A percentile compares a stretch with the other conserved stretches of the same genome.
Evolutionary conservation across 495 filamentous ascomycete genomes (phyloP).

Genomic region (Parathielavia hyrcaniae): DNA sequence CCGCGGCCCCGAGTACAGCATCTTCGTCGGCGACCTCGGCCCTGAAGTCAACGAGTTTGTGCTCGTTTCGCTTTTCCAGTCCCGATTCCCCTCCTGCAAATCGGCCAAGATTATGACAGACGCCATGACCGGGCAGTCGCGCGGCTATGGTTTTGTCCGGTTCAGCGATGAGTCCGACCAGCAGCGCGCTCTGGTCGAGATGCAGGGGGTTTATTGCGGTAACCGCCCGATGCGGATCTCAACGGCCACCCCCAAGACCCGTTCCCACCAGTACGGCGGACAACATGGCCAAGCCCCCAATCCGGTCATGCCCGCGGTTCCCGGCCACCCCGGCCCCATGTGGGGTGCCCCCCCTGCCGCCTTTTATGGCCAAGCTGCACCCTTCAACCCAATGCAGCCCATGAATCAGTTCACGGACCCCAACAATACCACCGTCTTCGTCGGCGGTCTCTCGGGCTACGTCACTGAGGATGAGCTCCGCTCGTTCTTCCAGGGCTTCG

Average conservation of each 20-base stretch:
- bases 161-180: slow-evolving; percentile 93
- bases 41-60: slow-evolving; percentile 99
- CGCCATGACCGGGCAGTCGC: slow-evolving; percentile 93
- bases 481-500: slow-evolving; percentile 99
- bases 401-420: slow-evolving; percentile 99
- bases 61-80: slow-evolving; percentile 92
- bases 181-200: slow-evolving; percentile 89
- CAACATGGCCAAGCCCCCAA: slow-evolving; percentile 25
- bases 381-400: slow-evolving; percentile 58
- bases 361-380: slow-evolving; percentile 32
- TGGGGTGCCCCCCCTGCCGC: slow-evolving; percentile 31
- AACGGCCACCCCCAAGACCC: slow-evolving; percentile 90
- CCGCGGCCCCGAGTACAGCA: slow-evolving; percentile 89
- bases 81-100: slow-evolving; percentile 93
- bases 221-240: slow-evolving; percentile 99
- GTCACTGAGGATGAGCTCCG: slow-evolving; percentile 98
- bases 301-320: slow-evolving; percentile 37
- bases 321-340: slow-evolving; percentile 36
- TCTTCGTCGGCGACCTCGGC: slow-evolving; percentile 96
- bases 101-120: slow-evolving; percentile 99
- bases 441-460: slow-evolving; percentile 94
- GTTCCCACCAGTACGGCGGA: slow-evolving; percentile 40
- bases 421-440: slow-evolving; percentile 99
- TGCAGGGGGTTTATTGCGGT: slow-evolving; percentile 99
- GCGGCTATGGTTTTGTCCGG: slow-evolving; percentile 95